Conservation (phyloP, 163 green algal genomes). For the Trebouxiophyceae sp. region DNA sequence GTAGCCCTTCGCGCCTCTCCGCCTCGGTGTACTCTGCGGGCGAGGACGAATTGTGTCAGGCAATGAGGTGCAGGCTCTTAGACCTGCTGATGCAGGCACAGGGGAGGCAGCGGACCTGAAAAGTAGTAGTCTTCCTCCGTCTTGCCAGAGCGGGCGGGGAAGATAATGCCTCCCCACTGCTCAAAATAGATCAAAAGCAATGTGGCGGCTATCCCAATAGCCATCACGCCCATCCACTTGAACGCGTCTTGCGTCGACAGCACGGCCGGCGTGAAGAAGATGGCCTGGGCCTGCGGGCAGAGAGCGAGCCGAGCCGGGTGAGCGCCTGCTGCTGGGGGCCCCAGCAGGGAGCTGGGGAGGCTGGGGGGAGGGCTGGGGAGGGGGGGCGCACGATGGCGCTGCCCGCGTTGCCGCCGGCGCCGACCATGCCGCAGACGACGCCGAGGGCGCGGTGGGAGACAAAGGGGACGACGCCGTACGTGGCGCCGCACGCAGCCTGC, state of each 20-base stretch:
- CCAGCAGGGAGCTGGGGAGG: slow-evolving; percentile 27
- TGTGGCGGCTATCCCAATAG: slow-evolving; percentile 51
- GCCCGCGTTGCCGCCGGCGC: slow-evolving; percentile 56
- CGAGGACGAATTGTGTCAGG: background rate
- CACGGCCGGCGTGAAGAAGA: slow-evolving; percentile 5
- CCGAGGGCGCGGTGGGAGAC: slow-evolving; percentile 77
- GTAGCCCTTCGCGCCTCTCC: slow-evolving; percentile 28
- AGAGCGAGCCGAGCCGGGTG: slow-evolving; percentile 9
- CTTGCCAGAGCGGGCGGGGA: slow-evolving; percentile 33
- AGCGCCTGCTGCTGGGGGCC: slow-evolving; percentile 3
- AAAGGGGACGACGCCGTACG: slow-evolving; percentile 87
- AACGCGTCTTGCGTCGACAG: slow-evolving; percentile 23
- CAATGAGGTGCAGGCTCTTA: background rate
- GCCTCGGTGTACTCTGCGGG: slow-evolving; percentile 30
- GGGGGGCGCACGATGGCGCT: slow-evolving; percentile 13
- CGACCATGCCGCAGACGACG: slow-evolving; percentile 81
- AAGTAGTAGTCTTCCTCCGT: slow-evolving; percentile 80
- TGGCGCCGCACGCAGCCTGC: slow-evolving; percentile 46
- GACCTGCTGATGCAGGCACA: background rate
- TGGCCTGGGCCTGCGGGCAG: background rate
- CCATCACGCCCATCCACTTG: slow-evolving; percentile 72
- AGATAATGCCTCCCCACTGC: slow-evolving; percentile 74
- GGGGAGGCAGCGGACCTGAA: too few species aligned
- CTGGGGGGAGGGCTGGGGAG: slow-evolving; percentile 1
- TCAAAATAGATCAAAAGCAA: slow-evolving; percentile 57